Percentiles rank a stretch among this genome's conserved stretches.
Conservation (phyloP, 208 protist species). For the Hexamita inflata region DNA sequence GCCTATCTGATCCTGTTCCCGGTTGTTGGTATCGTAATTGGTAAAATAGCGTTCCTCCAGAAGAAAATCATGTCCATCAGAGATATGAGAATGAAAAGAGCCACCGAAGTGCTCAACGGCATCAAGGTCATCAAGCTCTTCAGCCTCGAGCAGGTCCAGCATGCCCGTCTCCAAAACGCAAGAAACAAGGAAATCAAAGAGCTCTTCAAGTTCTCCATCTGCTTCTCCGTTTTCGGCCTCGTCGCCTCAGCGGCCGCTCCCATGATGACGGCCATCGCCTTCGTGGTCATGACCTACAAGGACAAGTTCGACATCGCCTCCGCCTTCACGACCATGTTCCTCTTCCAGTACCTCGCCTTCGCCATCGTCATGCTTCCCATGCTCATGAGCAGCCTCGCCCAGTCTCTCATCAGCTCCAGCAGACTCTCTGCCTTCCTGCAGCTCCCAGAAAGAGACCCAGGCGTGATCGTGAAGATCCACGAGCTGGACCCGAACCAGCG, state of each 20-base stretch:
- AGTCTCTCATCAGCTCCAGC: constrained; percentile 7
- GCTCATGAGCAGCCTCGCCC: not conserved
- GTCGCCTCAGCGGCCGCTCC: not conserved
- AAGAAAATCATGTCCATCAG: constrained; percentile 16
- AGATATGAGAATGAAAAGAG: constrained; percentile 50
- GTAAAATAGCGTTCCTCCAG: constrained; percentile 1
- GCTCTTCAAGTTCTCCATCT: not conserved
- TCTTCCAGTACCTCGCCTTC: constrained; percentile 17
- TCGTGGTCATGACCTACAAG: not conserved
- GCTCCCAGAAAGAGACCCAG: not conserved
- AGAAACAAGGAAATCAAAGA: constrained; percentile 24
- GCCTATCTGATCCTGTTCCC: constrained; percentile 47
- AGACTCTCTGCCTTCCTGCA: constrained; percentile 30
- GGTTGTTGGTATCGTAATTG: constrained; percentile 34
- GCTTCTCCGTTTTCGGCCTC: not conserved
- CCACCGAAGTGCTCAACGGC: constrained; percentile 49
- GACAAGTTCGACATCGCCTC: not conserved
- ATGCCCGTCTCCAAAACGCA: constrained; percentile 29
- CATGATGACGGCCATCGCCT: constrained; percentile 21
- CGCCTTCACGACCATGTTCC: constrained; percentile 16
- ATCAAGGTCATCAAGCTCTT: constrained; percentile 56
- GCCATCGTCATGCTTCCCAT: not conserved
- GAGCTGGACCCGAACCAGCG: too few species aligned
- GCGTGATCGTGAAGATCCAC: not conserved
- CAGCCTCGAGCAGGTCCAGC: constrained; percentile 50